phyloP scores from a whole-genome alignment of 495 filamentous ascomycete genomes.

The Pyronema domesticum region DNA sequence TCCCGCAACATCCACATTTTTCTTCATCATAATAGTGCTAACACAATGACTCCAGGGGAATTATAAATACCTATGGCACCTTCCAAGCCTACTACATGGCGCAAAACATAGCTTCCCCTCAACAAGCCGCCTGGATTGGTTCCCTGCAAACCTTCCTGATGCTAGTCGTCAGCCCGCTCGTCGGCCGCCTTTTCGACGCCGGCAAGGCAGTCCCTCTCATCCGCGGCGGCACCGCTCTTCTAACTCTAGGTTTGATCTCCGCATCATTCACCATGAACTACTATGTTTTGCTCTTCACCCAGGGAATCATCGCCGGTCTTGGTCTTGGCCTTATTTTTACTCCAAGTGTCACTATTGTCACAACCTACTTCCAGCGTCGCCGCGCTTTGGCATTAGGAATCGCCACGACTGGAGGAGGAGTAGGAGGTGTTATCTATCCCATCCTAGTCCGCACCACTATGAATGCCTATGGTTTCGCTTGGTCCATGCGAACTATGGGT shows the following conservation, averaged over 20 bases:
- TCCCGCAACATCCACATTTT: too few relatives aligned
- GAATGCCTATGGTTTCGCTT: background rate
- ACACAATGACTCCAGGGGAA: constrained; percentile 33
- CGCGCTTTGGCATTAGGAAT: constrained; percentile 26
- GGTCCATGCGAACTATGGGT: background rate
- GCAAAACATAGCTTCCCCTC: constrained; percentile 28
- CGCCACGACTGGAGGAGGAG: constrained; percentile 25
- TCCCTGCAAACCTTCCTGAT: constrained; percentile 35
- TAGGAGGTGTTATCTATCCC: constrained; percentile 26
- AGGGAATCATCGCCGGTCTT: constrained; percentile 50
- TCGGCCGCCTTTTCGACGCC: background rate
- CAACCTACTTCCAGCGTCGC: constrained; percentile 27
- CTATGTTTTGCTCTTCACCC: constrained; percentile 21
- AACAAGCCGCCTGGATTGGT: constrained; percentile 44
- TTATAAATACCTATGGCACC: constrained; percentile 54
- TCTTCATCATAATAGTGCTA: too few relatives aligned
- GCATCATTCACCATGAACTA: background rate
- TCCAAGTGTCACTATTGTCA: constrained; percentile 23
- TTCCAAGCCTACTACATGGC: constrained; percentile 53
- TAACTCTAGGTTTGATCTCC: background rate
- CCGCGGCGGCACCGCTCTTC: background rate
- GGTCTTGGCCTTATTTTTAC: constrained; percentile 29
- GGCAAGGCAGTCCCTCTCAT: background rate
- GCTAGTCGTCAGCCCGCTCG: background rate
- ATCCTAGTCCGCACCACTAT: constrained; percentile 9